These are phyloP conservation scores for Apiospora saccharicola DNA, from an alignment of 2,329 filamentous ascomycete species.

Conservation along the genomic window DNA sequence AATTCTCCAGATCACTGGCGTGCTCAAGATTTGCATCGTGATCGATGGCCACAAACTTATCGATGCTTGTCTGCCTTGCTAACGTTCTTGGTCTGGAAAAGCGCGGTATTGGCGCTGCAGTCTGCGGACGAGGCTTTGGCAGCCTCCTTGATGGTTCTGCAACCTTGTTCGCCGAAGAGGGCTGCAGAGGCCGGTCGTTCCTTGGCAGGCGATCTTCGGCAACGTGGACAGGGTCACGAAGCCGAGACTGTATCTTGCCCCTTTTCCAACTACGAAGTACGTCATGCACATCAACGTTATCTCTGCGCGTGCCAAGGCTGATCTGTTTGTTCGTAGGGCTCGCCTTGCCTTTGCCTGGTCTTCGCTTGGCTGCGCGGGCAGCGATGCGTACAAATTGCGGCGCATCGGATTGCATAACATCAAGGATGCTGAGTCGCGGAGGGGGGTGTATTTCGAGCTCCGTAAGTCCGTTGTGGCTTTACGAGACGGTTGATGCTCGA, in stretches of 20 bases:
- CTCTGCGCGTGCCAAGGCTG: constrained; percentile 65
- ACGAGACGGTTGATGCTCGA: constrained; percentile 15
- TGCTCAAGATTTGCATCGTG: constrained; percentile 28
- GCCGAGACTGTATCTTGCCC: constrained; percentile 57
- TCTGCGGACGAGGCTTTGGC: constrained; percentile 28
- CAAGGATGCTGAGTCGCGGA: constrained; percentile 67
- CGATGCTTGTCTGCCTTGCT: constrained; percentile 40
- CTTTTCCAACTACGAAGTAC: constrained; percentile 63
- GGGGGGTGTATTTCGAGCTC: constrained; percentile 32
- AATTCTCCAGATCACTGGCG: not conserved
- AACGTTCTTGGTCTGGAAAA: constrained; percentile 40
- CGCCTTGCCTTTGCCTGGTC: constrained; percentile 58
- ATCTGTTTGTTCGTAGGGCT: constrained; percentile 65
- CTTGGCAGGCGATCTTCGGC: constrained; percentile 3
- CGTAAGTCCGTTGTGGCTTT: constrained; percentile 28
- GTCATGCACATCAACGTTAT: constrained; percentile 64
- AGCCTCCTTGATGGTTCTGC: constrained; percentile 19
- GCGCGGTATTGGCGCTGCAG: constrained; percentile 28
- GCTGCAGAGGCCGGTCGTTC: constrained; percentile 31
- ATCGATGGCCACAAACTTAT: constrained; percentile 40
- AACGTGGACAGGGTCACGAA: constrained; percentile 42
- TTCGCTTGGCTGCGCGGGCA: constrained; percentile 61
- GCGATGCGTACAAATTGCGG: constrained; percentile 68
- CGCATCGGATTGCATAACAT: constrained; percentile 60
- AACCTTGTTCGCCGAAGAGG: constrained; percentile 35